A percentile compares a stretch with the other conserved stretches of the same genome.
These are phyloP conservation scores for Hypsizygus marmoreus DNA, from an alignment of 768 basidiomycete species.

Conservation along the genomic window DNA sequence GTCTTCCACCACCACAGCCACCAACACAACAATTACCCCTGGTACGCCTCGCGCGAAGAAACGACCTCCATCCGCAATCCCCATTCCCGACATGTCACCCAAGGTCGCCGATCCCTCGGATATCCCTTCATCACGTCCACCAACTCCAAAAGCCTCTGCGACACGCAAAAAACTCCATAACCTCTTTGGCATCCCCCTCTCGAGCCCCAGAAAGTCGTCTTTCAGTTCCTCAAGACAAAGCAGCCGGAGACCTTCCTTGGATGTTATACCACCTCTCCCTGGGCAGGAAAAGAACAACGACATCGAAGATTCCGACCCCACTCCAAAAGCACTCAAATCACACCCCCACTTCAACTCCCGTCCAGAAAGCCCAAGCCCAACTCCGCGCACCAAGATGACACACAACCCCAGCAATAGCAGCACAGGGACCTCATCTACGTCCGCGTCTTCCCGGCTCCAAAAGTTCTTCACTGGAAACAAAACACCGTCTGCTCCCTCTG, in stretches of 20 bases:
- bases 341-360: constrained; percentile 23
- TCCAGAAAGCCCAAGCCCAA: constrained; percentile 33
- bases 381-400: constrained; percentile 19
- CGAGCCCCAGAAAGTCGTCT: constrained; percentile 39
- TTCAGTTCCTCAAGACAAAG: constrained; percentile 36
- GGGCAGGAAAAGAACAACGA: constrained; percentile 11
- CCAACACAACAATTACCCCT: constrained; percentile 63
- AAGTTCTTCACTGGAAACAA: constrained; percentile 19
- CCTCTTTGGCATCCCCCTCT: constrained; percentile 46
- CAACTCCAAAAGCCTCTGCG: constrained; percentile 37
- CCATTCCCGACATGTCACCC: constrained; percentile 21
- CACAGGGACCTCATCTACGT: constrained; percentile 27
- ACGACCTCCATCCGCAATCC: constrained; percentile 27
- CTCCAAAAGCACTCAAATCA: constrained; percentile 30
- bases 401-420: constrained; percentile 21
- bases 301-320: constrained; percentile 23
- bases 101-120: constrained; percentile 8
- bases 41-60: constrained; percentile 45
- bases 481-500: constrained; percentile 14
- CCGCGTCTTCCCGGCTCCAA: constrained; percentile 23
- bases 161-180: constrained; percentile 45
- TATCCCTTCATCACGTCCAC: constrained; percentile 23
- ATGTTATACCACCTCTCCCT: constrained; percentile 18
- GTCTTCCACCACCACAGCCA: constrained; percentile 64
- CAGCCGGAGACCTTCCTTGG: constrained; percentile 25